Conservation (phyloP, 768 basidiomycete species). For the Strobilomyces dryophilus region DNA sequence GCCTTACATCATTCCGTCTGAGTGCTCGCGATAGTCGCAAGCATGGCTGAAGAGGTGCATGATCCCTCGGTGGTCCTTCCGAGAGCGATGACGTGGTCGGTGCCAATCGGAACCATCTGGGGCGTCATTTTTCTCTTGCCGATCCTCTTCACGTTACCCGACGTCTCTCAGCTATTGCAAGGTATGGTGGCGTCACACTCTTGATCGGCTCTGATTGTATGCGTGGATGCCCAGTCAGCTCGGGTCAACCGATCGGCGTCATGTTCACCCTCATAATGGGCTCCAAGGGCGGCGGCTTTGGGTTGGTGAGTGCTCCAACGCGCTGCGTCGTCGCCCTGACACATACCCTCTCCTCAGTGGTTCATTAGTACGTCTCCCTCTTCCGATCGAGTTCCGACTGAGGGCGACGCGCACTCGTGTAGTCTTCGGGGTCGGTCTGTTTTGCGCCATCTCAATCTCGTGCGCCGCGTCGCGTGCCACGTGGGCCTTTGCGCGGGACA, state of each 20-base stretch:
- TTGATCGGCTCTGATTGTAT: conserved; percentile 1
- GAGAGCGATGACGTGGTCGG: conserved; percentile 47
- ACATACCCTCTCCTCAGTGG: conserved; percentile 27
- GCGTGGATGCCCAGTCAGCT: conserved; percentile 37
- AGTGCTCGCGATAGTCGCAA: conserved; percentile 40
- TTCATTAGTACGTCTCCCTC: conserved; percentile 35
- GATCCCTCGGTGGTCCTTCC: conserved; percentile 54
- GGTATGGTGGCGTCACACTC: conserved; percentile 31
- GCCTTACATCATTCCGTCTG: background rate
- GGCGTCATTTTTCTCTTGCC: conserved; percentile 59
- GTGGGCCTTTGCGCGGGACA: conserved; percentile 69
- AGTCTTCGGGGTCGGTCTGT: conserved; percentile 55
- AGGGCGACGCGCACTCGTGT: background rate
- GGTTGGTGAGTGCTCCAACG: conserved; percentile 38
- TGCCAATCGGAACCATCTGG: conserved; percentile 48
- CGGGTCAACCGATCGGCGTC: conserved; percentile 60
- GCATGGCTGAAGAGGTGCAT: conserved; percentile 66
- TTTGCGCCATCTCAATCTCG: conserved; percentile 63
- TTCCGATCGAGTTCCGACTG: no score
- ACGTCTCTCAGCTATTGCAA: conserved; percentile 46
- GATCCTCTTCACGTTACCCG: conserved; percentile 62
- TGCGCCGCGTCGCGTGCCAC: conserved; percentile 67
- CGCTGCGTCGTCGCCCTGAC: background rate
- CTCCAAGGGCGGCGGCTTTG: conserved; percentile 57
- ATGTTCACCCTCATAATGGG: conserved; percentile 63